Evolutionary conservation across 1,284 basidiomycete genomes (phyloP), one percentile per base, ranked within the genome.

Genomic region (Puccinia triticina): DNA sequence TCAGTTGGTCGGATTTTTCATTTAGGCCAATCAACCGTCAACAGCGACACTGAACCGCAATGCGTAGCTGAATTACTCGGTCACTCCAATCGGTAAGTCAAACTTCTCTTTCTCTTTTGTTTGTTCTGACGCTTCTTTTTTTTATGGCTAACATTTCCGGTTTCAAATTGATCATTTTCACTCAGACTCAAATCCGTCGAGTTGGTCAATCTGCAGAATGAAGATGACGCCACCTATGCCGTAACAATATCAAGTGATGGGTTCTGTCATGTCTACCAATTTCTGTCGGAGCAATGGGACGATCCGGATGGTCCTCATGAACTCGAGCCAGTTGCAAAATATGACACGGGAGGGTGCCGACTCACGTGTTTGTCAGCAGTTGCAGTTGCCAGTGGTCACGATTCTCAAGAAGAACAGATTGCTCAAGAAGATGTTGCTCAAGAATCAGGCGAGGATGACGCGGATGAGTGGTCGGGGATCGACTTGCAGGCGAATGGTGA

Each of bases 231-330:
- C n/a, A 74, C 72, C 7, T 82, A 75, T 57, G 72, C 48, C 18
- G 61, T 76, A 29, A 82, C 80, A 29, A 82, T 82, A 59, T 82
- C 80, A 16, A 74, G 69, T 26, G 80, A 82, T 76, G 80, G 80
- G 37, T 82, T 75, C 34, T 75, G 80, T 76, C 71, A 82, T 75
- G 48, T 82, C 23, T 82, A 82, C 53, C n/a, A 69, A 37, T 48
- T 82, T 10, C 59, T 75, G 23, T 48, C 59, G 50, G 32, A 43
- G 29, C 59, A 53, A 50, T 81, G 78, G 78, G 18, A 48, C 50
- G 43, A 61, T 46, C 40, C 43, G 37, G 18, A 59, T 32, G n/a
- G 26, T 48, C 64, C 76, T 4, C 14, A 67, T 55, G 61, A 67
- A 29, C 61, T 82, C 11, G 59, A 82, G 46, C 80, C 80, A 18